Conservation (phyloP, 176 grass and related monocot species). For the Ensete ventricosum region DNA sequence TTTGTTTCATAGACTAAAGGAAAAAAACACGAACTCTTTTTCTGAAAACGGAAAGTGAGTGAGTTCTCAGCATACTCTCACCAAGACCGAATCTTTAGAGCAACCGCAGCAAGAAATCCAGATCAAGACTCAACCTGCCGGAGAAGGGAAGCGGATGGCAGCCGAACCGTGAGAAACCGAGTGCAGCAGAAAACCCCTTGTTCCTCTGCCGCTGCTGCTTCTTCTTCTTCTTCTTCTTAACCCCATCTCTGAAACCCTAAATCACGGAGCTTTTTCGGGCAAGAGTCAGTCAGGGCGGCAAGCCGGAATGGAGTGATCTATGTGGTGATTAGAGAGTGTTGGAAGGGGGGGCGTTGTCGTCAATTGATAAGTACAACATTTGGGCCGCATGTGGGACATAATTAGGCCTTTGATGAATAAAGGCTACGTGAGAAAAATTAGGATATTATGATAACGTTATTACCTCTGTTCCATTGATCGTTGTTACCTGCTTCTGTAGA, state of each 20-base stretch:
- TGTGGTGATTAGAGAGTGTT: background rate
- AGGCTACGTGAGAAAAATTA: no score
- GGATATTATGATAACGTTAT: no score
- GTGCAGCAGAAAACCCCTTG: background rate
- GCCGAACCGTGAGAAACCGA: no score
- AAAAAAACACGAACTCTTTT: no score
- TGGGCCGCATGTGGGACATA: no score
- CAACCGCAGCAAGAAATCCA: background rate
- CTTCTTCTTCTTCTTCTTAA: background rate
- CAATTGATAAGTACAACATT: background rate
- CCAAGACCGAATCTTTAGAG: background rate
- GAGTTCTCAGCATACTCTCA: background rate
- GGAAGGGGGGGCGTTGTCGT: background rate
- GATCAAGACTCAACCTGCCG: background rate
- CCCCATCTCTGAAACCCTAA: background rate
- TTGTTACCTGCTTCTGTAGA: no score
- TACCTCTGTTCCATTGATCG: no score
- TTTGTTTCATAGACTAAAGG: no score
- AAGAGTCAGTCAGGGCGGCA: no score
- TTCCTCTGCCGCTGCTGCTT: background rate
- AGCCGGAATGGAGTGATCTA: background rate
- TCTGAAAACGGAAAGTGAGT: no score
- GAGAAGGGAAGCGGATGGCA: background rate
- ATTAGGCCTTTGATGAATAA: no score
- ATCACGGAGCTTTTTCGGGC: background rate